phyloP scores from a whole-genome alignment of 129 eudicot genomes.

The sunflower (Helianthus annuus) region HanXRQr2.0-SUNRISE NC_035448.2:170608789-170609288 shows the following conservation, averaged over 20 bases:
- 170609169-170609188: constrained; percentile 80
- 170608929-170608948: constrained; percentile 87
- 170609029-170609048: constrained; percentile 74
- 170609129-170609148: constrained; percentile 92
- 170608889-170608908: constrained; percentile 86
- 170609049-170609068: constrained; percentile 40
- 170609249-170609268: constrained; percentile 96
- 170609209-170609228: constrained; percentile 93
- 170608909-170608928: constrained; percentile 89
- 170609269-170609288: constrained; percentile 88
- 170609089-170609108: constrained; percentile 97
- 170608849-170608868: constrained; percentile 29
- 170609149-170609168: constrained; percentile 82
- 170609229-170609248: constrained; percentile 97
- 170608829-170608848: constrained; percentile 18
- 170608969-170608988: constrained; percentile 97
- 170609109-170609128: constrained; percentile 95
- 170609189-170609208: constrained; percentile 71
- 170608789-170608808: neutral
- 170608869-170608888: constrained; percentile 96
- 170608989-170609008: constrained; percentile 86
- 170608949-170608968: constrained; percentile 84
- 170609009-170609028: constrained; percentile 93
- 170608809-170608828: neutral
- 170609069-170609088: constrained; percentile 55